Evolutionary conservation across 2,329 filamentous ascomycete genomes (phyloP).

Genomic region (Colletotrichum sp.): DNA sequence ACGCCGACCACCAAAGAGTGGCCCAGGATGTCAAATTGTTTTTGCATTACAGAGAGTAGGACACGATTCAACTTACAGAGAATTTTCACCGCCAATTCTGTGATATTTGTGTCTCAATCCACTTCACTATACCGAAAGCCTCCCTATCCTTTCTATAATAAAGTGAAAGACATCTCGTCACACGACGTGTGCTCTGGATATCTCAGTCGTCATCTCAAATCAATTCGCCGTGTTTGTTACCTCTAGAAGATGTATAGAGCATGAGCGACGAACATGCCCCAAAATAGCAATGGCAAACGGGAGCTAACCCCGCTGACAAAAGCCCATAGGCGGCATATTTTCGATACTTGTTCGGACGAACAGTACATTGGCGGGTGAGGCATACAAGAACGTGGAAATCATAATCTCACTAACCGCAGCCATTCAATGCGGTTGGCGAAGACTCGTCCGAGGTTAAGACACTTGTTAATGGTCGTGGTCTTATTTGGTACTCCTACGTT

Average conservation of each 20-base stretch:
- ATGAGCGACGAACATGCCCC: neutral
- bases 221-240: neutral
- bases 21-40: neutral
- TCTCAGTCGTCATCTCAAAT: neutral
- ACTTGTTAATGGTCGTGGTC: neutral
- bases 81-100: neutral
- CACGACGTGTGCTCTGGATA: neutral
- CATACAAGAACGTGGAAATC: neutral
- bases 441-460: neutral
- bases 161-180: neutral
- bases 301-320: neutral
- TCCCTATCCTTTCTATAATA: neutral
- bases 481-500: neutral
- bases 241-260: neutral
- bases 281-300: neutral
- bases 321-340: neutral
- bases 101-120: neutral
- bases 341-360: neutral
- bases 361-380: neutral
- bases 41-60: neutral
- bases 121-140: neutral
- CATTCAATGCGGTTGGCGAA: neutral
- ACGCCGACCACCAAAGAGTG: neutral
- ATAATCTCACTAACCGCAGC: neutral
- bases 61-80: neutral